These are phyloP conservation scores for Aspergillus steynii DNA, from an alignment of 495 filamentous ascomycete species.

Conservation along the genomic window DNA sequence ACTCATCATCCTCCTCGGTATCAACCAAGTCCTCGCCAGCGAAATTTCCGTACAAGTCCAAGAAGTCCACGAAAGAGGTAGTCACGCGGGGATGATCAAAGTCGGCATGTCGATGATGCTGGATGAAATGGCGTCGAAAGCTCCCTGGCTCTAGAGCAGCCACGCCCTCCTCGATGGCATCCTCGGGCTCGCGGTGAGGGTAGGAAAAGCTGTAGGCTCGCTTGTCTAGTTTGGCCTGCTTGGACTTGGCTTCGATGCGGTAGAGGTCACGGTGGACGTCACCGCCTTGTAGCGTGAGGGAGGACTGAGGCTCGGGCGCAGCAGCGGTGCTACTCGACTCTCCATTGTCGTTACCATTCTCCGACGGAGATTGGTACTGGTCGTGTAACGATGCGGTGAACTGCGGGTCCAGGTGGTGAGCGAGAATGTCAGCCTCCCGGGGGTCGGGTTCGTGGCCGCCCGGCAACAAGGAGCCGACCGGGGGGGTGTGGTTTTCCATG, in stretches of 20 bases:
- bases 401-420: conserved; percentile 39
- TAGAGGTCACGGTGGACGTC: conserved; percentile 72
- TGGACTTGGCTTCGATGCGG: conserved; percentile 53
- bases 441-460: not conserved
- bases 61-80: conserved; percentile 67
- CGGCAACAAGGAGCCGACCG: not conserved
- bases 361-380: not conserved
- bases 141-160: conserved; percentile 52
- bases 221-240: conserved; percentile 41
- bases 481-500: not conserved
- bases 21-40: conserved; percentile 71
- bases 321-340: conserved; percentile 2
- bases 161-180: conserved; percentile 52
- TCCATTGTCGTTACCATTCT: not conserved
- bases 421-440: conserved; percentile 33
- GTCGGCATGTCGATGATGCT: conserved; percentile 48
- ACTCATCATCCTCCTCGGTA: conserved; percentile 57
- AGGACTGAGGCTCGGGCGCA: conserved; percentile 47
- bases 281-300: conserved; percentile 63
- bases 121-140: conserved; percentile 61
- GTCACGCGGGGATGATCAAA: conserved; percentile 45
- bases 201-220: conserved; percentile 60
- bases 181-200: conserved; percentile 23
- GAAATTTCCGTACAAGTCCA: conserved; percentile 70
- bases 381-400: conserved; percentile 33